Base-by-base conservation (phyloP, 1,284 basidiomycete genomes). In the Gomphus sp. region DNA sequence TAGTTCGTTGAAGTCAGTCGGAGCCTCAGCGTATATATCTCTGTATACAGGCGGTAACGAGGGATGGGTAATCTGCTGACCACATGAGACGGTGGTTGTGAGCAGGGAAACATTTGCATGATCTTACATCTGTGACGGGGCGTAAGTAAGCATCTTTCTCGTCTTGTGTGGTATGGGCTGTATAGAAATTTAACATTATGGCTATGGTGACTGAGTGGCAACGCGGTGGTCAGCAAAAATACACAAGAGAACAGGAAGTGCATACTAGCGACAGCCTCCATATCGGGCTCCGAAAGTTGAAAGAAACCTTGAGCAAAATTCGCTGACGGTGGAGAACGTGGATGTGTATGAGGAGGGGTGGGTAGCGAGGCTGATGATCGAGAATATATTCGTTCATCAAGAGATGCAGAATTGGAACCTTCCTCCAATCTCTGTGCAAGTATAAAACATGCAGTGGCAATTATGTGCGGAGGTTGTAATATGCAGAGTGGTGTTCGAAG, bases 401-500 rank as follows among this genome's bases (percentile, higher is more conserved):
- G 73, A 50, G 88, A 85, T 50, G 81, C 74, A 0, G 86, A 85
- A 65, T 84, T 80, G 43, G 85, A 82, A 1, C 85, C 87, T 66
- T 90, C 87, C 28, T 78, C 73, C 52, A 82, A 75, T 61, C 80
- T 78, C 64, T 90, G 87, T 12, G 86, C 84, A 56, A 91, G 76
- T 50, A 91, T 75, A 66, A 82, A 87, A 67, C 87, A 89, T 39
- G 87, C 82, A 48, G 83, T 79, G 16, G 89, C 89, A 53, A 85
- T 82, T 60, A 89, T 77, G 63, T 75, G 80, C 36, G 87, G 78
- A 33, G 80, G 71, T 66, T 81, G 87, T 58, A 90, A 70, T 55
- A 90, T 68, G 67, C 88, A 90, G 33, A 90, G 71, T 6, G 88
- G 87, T 8, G 85, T 91, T 64, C 89, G 79, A 70, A 84, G 89